These are phyloP conservation scores for Falciphora oryzae DNA, from an alignment of 2,329 filamentous ascomycete species.

Conservation along the genomic window DNA sequence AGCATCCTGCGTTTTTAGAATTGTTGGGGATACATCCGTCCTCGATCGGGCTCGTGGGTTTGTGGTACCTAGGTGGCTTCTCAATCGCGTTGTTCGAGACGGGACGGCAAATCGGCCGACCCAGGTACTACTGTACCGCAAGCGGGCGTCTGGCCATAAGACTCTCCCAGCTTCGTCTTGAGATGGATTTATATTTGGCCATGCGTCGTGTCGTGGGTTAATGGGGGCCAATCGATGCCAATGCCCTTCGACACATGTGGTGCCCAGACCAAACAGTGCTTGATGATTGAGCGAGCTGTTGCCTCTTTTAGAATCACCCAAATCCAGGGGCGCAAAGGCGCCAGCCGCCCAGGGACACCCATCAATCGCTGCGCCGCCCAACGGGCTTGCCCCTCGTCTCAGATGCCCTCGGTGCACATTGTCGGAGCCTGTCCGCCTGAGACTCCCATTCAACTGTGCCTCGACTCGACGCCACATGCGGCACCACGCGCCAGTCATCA, in stretches of 20 bases:
- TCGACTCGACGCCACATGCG: neutral
- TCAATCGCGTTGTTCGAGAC: too few species aligned
- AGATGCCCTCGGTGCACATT: neutral
- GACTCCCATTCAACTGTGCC: neutral
- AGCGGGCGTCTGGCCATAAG: too few species aligned
- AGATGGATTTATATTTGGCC: neutral
- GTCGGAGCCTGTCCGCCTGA: neutral
- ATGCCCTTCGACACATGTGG: too few species aligned
- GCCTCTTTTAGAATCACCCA: neutral
- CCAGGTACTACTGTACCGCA: too few species aligned
- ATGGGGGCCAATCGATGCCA: neutral
- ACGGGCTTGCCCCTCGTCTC: too few species aligned
- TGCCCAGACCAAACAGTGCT: neutral
- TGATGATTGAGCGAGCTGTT: too few species aligned
- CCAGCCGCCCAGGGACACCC: neutral
- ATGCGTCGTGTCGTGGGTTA: neutral
- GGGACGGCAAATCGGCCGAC: too few species aligned
- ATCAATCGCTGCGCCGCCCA: neutral
- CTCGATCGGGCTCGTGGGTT: neutral
- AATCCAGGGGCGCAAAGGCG: neutral
- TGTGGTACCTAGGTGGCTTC: too few species aligned
- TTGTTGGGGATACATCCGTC: neutral
- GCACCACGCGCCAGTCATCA: neutral
- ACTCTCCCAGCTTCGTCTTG: too few species aligned
- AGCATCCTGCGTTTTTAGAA: neutral